These are phyloP conservation scores for Populus euphratica DNA, from an alignment of 345 rosid species.

Conservation along the genomic window DNA sequence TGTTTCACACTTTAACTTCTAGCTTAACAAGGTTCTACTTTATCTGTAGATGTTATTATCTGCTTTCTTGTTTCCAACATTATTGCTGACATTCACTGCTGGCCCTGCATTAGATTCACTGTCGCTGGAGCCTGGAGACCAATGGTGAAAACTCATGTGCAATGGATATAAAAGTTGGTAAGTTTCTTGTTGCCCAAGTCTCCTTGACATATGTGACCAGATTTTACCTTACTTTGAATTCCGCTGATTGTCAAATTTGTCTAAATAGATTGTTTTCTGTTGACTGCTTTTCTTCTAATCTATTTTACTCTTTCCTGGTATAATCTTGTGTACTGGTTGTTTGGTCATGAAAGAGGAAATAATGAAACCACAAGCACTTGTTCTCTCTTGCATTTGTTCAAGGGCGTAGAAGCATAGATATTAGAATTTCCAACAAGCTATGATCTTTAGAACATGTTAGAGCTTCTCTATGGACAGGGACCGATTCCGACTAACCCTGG, in stretches of 20 bases:
- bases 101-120: conserved; percentile 63
- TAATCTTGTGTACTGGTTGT: not conserved
- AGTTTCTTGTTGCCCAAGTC: conserved; percentile 21
- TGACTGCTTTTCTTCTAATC: not conserved
- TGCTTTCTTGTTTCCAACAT: not conserved
- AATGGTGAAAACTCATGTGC: conserved; percentile 55
- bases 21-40: not conserved
- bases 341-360: too few species aligned
- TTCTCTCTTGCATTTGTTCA: too few species aligned
- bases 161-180: conserved; percentile 80
- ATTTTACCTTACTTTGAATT: too few species aligned
- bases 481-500: too few species aligned
- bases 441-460: too few species aligned
- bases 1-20: too few species aligned
- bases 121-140: conserved; percentile 70
- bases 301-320: not conserved
- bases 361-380: too few species aligned
- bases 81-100: not conserved
- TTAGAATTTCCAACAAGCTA: too few species aligned
- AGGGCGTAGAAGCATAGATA: too few species aligned
- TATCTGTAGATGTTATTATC: not conserved
- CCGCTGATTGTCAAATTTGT: not conserved
- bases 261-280: not conserved
- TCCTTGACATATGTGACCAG: not conserved
- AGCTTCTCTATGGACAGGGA: too few species aligned